Evolutionary conservation across 2,329 filamentous ascomycete species (phyloP), one percentile per base, ranked within the genome.

Genomic region (Sporothrix luriei): DNA sequence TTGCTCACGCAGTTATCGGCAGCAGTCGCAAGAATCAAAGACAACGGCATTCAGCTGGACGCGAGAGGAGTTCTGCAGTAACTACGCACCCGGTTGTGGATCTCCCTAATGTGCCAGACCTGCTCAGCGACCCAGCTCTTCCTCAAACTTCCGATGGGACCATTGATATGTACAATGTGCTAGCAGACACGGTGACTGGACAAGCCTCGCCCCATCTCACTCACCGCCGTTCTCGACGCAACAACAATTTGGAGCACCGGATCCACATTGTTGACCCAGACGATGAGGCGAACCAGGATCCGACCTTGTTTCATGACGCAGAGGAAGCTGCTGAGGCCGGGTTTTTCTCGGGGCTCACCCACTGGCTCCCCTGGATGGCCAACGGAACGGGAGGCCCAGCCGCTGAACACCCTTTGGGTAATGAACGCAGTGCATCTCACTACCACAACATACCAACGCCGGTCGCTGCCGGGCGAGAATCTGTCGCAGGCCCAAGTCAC

Each of bases 131-230:
- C 67, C 87, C 84, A 4, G 85, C 86, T n/a, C 76, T 82, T 21
- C 86, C 87, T 1, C 84, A 86, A 73, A 87, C 85, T 1, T 88
- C 85, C 0, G 83, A 78, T 38, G 84, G 79, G 68, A 81, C 85
- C 67, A 77, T 86, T 0, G 80, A 84, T 69, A 83, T 84, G 19
- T 80, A 82, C 21, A 79, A 78, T 6, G 76, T 77, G 2, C 46
- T 65, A 16, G 3, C 40, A 3, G 67, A 49, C 21, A 43, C 43
- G n/a, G 24, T 29, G 33, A 46, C 54, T n/a, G 29, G 38, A 24
- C 67, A 49, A 7, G 10, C 26, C 6, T 26, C 26, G 6, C 14
- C 11, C 26, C 61, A 11, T 5, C 6, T 43, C 24, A n/a, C 9
- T 11, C 54, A 46, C n/a, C 6, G 7, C 4, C 49, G 19, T 13